Evolutionary conservation across 345 rosid genomes (phyloP).

Genomic region (Nephelium lappaceum): DNA sequence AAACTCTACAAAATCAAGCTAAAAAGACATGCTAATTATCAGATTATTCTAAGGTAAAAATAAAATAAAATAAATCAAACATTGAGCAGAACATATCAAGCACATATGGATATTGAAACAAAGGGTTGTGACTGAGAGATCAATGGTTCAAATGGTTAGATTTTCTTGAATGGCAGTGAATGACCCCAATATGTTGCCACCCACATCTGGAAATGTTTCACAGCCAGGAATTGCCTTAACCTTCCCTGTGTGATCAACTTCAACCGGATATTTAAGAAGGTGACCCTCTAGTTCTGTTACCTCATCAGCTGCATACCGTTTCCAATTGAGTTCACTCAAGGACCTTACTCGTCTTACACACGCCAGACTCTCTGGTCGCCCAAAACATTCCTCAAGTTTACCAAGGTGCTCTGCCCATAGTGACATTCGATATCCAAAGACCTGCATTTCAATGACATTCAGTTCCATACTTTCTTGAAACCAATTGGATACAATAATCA

Average conservation of each 20-base stretch:
- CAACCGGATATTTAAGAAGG: conserved; percentile 84
- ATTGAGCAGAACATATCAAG: conserved; percentile 3
- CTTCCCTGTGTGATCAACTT: conserved; percentile 69
- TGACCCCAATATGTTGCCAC: conserved; percentile 78
- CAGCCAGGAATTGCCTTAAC: conserved; percentile 67
- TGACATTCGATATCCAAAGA: conserved; percentile 88
- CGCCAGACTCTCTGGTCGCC: conserved; percentile 73
- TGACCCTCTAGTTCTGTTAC: conserved; percentile 77
- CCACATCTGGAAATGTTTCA: conserved; percentile 81
- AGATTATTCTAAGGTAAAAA: too few relatives aligned
- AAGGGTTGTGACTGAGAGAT: background rate
- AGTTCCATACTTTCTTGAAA: too few relatives aligned
- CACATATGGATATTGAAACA: background rate
- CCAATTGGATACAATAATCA: too few relatives aligned
- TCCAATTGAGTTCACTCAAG: conserved; percentile 74
- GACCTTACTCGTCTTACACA: conserved; percentile 70
- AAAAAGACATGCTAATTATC: background rate
- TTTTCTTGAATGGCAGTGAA: conserved; percentile 89
- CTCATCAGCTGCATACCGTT: conserved; percentile 55
- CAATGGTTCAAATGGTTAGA: conserved; percentile 57
- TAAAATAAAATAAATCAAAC: background rate
- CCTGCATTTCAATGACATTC: conserved; percentile 42
- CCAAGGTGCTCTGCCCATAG: conserved; percentile 93
- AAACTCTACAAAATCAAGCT: background rate
- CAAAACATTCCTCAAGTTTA: conserved; percentile 66